Conservation (phyloP, 495 filamentous ascomycete genomes). For the Paragyromitra xinjiangensis region DNA sequence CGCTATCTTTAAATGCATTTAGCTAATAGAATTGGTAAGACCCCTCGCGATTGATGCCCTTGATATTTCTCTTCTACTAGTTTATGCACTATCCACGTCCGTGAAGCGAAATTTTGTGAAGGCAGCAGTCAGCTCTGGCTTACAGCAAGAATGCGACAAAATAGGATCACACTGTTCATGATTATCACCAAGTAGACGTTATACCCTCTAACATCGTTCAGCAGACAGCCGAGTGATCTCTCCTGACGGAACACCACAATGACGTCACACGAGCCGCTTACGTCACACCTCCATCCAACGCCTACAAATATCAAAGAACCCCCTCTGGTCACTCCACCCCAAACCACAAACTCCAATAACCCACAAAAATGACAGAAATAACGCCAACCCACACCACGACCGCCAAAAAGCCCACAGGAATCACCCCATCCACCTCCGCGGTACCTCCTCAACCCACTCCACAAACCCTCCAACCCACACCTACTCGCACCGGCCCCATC, state of each 20-base stretch:
- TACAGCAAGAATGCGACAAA: no score
- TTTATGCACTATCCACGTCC: no score
- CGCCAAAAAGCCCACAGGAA: conserved; percentile 3
- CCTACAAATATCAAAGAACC: conserved; percentile 19
- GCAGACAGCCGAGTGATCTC: not conserved
- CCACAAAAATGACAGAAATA: conserved; percentile 17
- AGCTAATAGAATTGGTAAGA: no score
- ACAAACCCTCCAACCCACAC: not conserved
- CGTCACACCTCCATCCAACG: conserved; percentile 18
- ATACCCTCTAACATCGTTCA: not conserved
- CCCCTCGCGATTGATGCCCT: no score
- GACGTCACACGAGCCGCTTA: conserved; percentile 34
- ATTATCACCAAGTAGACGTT: not conserved
- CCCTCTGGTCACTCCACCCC: not conserved
- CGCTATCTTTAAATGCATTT: no score
- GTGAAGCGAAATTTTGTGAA: no score
- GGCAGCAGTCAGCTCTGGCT: no score
- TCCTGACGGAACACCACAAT: not conserved
- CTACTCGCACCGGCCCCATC: conserved; percentile 13
- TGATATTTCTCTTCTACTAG: no score
- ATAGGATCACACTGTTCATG: no score
- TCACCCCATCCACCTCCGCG: conserved; percentile 16
- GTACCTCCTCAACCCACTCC: conserved; percentile 5
- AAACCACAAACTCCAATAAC: not conserved
- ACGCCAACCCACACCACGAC: conserved; percentile 2